Conservation (phyloP, 1,284 basidiomycete genomes). For the Naganishia cerealis region DNA sequence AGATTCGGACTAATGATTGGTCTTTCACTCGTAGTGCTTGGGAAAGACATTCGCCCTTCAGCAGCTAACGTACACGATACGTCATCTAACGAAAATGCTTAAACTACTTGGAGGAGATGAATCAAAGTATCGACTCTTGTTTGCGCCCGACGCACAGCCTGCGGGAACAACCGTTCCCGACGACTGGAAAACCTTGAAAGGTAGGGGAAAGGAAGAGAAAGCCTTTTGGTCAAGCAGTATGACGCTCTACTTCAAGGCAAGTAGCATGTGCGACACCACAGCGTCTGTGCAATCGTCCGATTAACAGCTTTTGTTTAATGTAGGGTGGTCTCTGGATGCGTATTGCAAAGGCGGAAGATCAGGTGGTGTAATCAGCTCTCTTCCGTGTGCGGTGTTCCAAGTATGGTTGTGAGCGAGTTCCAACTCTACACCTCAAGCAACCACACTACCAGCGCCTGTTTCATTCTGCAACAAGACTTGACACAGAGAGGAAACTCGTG, state of each 20-base stretch:
- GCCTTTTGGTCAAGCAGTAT: constrained; percentile 45
- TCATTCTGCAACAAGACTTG: too few species aligned
- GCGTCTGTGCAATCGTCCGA: background rate
- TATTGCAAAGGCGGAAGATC: background rate
- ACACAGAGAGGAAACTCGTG: background rate
- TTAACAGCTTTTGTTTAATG: background rate
- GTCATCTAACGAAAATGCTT: constrained; percentile 34
- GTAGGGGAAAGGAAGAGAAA: constrained; percentile 42
- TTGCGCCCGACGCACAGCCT: constrained; percentile 36
- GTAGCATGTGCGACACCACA: constrained; percentile 15
- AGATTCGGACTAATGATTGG: background rate
- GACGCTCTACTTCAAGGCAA: constrained; percentile 44
- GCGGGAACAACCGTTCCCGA: constrained; percentile 37
- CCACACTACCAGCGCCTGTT: too few species aligned
- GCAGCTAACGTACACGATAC: constrained; percentile 40
- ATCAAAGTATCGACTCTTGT: constrained; percentile 27
- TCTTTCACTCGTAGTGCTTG: constrained; percentile 38
- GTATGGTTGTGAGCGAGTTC: too few species aligned
- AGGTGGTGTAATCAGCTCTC: background rate
- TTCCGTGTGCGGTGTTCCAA: too few species aligned
- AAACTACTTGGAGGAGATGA: background rate
- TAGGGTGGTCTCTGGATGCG: constrained; percentile 14
- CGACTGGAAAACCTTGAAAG: constrained; percentile 35
- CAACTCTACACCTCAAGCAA: too few species aligned
- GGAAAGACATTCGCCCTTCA: constrained; percentile 44